Base-by-base conservation (phyloP, 148 eudicot species). In the Arctostaphylos glauca region DNA sequence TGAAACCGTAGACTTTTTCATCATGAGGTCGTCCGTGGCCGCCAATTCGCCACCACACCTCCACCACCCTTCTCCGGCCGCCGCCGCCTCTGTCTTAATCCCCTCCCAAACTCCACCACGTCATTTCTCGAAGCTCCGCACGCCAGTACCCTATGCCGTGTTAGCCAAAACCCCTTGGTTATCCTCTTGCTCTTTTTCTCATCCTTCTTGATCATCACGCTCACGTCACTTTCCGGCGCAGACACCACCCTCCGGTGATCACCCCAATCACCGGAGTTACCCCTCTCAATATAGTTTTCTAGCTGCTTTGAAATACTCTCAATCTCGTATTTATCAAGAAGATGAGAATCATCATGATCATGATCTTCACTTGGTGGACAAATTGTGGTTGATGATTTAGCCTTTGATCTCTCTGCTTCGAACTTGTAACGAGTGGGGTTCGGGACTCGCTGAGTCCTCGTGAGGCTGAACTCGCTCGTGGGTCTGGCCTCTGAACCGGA, bases 301-400 rank as follows among this genome's bases (percentile, higher is more conserved):
- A 88, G 84, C 2, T 88, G 85, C 82, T 12, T 86, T 6, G 90
- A 86, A 67, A 90, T 88, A 54, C 87, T 81, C 43, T 88, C 87
- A 4, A 86, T 90, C 80, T 90, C 92, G 54, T 88, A 88, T 3
- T 46, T 44, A 83, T 90, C 90, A 19, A 90, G 82, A 81, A 90
- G 90, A 58, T 62, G 31, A 55, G 92, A 88, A 50, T 18, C 81
- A 18, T 55, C 77, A 46, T 3, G 4, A 59, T 55, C 38, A 43
- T 31, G 38, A 31, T 31, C 38, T 0, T 31, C 38, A 2, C 43
- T 52, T 62, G 23, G 15, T 4, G 31, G n/a, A n/a, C n/a, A n/a
- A n/a, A n/a, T n/a, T n/a, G 66, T 19, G 1, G 25, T 38, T n/a
- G 5, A n/a, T 41, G 68, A 1, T 31, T 66, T 49, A 50, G 31